A percentile compares a stretch with the other conserved stretches of the same genome.
Evolutionary conservation across 108 stramenopile genomes (phyloP).

Genomic region (Nitzschia inconspicua): DNA sequence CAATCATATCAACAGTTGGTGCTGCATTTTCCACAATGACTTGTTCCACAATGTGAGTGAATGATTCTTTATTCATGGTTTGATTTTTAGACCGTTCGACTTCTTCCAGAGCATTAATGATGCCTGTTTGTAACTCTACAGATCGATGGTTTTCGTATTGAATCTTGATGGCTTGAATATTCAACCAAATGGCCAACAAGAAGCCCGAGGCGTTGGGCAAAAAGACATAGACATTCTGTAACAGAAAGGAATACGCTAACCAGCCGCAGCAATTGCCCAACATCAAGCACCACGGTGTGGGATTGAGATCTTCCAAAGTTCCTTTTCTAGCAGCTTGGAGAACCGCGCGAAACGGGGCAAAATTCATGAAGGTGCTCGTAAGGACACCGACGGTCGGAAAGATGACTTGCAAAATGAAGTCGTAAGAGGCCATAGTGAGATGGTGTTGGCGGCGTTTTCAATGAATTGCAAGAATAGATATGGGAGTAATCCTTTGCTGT

Average conservation of each 20-base stretch:
- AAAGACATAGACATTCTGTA: slow-evolving; percentile 62
- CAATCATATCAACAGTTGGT: neutral
- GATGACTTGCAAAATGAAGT: no score
- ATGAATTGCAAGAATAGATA: no score
- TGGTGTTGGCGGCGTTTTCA: no score
- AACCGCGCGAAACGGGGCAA: no score
- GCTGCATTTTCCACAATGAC: neutral
- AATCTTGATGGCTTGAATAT: slow-evolving; percentile 60
- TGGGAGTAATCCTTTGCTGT: no score
- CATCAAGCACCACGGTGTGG: slow-evolving; percentile 77
- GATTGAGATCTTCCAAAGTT: slow-evolving; percentile 65
- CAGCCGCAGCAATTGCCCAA: slow-evolving; percentile 67
- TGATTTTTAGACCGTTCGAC: neutral
- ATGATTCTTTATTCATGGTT: neutral
- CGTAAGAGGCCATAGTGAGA: no score
- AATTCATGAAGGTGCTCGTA: no score
- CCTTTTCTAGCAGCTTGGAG: no score
- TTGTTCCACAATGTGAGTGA: neutral
- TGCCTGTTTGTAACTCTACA: slow-evolving; percentile 1
- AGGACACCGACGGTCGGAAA: no score
- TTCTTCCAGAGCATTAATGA: slow-evolving; percentile 1
- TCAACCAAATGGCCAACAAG: slow-evolving; percentile 55
- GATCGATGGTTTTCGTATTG: slow-evolving; percentile 46
- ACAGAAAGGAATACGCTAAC: slow-evolving; percentile 52
- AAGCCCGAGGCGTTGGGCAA: slow-evolving; percentile 56